Base-by-base conservation (phyloP, 768 basidiomycete species). In the Calocera viscosa region DNA sequence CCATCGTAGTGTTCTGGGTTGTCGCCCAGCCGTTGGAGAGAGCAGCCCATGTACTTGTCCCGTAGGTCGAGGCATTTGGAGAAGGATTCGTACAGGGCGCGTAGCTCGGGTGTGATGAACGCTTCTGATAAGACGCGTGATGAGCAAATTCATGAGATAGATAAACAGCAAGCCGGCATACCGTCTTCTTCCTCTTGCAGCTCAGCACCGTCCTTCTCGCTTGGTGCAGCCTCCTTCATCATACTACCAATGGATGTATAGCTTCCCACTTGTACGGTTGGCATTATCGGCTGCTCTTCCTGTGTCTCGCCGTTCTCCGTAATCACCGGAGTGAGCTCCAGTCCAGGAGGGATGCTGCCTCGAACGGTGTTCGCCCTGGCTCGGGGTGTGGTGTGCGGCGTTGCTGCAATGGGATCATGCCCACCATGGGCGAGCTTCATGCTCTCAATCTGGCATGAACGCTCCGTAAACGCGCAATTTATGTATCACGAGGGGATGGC, bases 1-100 rank as follows among this genome's bases (percentile, higher is more conserved):
- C 86, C 89, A 70, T 98, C 96, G 75, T 94, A 84, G 75, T 98
- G 92, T 69, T 84, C 82, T 0, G 96, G 96, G 75, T 98, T 90
- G 77, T 98, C 96, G 1, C 95, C 96, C 1, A 98, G 84, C 65
- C 92, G 82, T 75, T 99, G 96, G 2, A 87, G 82, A 1, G 94
- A 97, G 68, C 84, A 83, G 5, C 80, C 70, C 79, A 96, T 94
- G 79, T 97, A 99, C 77, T 97, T 98, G 79, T 98, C 95, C 30
- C 96, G 89, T 22, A 98, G 80, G 65, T 90, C 85, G 60, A 98
- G 85, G 73, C 95, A 98, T 72, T 81, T 85, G 67, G 88, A 85
- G 73, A 98, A 84, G 1, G 87, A 82, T 68, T 86, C 81, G 68
- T 89, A 86, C 16, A 92, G 80, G 8, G 72, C 71, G 30, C 53